A percentile compares a stretch with the other conserved stretches of the same genome.
phyloP scores from a whole-genome alignment of 257 asterid species.

The Solanum appendiculatum region DNA sequence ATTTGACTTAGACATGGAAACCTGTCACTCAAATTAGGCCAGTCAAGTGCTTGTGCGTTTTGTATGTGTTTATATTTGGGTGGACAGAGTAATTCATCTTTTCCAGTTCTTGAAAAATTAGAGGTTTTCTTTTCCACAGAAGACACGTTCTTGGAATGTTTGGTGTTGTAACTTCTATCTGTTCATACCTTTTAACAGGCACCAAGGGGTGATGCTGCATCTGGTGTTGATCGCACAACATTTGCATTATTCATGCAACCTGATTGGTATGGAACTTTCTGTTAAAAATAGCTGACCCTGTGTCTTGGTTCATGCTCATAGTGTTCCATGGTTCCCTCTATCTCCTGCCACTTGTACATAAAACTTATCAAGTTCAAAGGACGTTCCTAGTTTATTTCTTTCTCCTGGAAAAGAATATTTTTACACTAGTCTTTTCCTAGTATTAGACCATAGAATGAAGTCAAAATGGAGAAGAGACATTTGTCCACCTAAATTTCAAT shows the following conservation, averaged over 20 bases:
- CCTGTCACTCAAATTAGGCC: not conserved
- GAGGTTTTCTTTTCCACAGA: not conserved
- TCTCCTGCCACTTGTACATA: not conserved
- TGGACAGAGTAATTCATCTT: not conserved
- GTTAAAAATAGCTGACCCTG: not conserved
- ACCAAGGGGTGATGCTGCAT: constrained; percentile 57
- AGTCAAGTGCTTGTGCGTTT: not conserved
- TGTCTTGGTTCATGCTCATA: not conserved
- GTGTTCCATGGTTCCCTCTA: not conserved
- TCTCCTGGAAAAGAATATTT: not conserved
- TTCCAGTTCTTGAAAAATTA: not conserved
- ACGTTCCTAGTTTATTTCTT: not conserved
- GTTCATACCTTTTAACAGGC: constrained; percentile 34
- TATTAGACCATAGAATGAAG: not conserved
- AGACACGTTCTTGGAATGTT: not conserved
- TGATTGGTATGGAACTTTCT: constrained; percentile 47
- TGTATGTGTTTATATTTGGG: not conserved
- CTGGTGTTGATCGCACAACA: constrained; percentile 76
- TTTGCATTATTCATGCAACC: constrained; percentile 97
- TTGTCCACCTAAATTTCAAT: not conserved
- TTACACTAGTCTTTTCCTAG: not conserved
- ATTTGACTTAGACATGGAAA: not conserved
- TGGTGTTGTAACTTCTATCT: not conserved
- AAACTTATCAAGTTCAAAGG: not conserved
- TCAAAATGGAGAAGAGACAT: not conserved